These are phyloP conservation scores for Colletotrichum trifolii DNA, from an alignment of 2,329 filamentous ascomycete species.

Conservation along the genomic window DNA sequence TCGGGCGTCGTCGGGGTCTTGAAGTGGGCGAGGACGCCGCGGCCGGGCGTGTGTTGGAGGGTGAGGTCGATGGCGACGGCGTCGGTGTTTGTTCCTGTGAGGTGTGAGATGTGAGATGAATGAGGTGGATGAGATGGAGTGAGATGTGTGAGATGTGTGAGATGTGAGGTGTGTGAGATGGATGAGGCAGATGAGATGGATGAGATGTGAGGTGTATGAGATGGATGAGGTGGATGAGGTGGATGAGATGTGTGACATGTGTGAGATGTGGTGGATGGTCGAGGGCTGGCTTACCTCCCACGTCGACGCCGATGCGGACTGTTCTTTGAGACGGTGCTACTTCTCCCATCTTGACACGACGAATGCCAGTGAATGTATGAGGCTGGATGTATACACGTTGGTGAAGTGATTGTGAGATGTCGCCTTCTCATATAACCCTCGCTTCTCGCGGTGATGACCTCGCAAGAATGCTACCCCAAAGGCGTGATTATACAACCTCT, in stretches of 20 bases:
- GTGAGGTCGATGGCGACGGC: constrained; percentile 59
- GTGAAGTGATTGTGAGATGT: neutral
- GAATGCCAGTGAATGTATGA: neutral
- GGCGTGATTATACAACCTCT: neutral
- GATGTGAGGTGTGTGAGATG: too few relatives aligned
- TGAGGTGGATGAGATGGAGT: neutral
- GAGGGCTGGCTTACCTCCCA: constrained; percentile 46
- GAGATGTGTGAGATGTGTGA: too few relatives aligned
- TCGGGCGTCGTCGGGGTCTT: constrained; percentile 62
- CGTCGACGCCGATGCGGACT: constrained; percentile 56
- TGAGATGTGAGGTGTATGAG: too few relatives aligned
- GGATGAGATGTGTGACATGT: too few relatives aligned
- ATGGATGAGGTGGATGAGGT: too few relatives aligned
- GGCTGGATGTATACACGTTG: neutral
- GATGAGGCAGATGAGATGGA: too few relatives aligned
- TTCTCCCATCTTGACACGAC: constrained; percentile 19
- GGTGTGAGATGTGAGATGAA: neutral
- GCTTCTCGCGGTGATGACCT: neutral
- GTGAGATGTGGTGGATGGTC: too few relatives aligned
- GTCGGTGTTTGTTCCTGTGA: constrained; percentile 61
- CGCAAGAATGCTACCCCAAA: constrained; percentile 3
- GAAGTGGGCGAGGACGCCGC: constrained; percentile 60
- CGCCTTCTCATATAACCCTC: neutral
- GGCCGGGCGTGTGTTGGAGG: constrained; percentile 44
- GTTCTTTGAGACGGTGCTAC: constrained; percentile 15